phyloP scores from a whole-genome alignment of 1,284 basidiomycete species.

The Neonothopanus nambi region DNA sequence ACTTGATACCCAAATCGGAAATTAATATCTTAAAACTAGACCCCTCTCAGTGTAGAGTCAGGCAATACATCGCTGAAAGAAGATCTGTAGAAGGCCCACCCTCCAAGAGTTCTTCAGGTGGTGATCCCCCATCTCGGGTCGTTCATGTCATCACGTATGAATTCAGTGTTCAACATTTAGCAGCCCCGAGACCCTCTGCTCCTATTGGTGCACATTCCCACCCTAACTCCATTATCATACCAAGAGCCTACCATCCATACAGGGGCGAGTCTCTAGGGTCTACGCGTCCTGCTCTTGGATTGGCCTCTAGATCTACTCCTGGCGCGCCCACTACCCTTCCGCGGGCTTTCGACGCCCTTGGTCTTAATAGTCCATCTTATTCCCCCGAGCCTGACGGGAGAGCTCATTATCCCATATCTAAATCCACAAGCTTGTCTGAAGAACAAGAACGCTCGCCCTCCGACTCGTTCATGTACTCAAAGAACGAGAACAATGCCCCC shows the following conservation, averaged over 20 bases:
- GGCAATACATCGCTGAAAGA: neutral
- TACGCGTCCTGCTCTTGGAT: neutral
- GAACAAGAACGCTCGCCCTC: too few relatives aligned
- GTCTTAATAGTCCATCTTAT: neutral
- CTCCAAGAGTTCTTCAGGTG: neutral
- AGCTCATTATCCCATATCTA: conserved; percentile 3
- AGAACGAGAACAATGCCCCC: too few relatives aligned
- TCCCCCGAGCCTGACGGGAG: neutral
- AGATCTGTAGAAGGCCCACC: neutral
- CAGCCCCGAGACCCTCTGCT: neutral
- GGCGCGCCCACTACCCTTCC: too few relatives aligned
- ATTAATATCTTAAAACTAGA: neutral
- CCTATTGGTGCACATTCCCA: neutral
- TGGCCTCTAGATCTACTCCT: too few relatives aligned
- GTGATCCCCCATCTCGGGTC: neutral
- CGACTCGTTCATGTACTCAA: too few relatives aligned
- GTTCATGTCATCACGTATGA: conserved; percentile 1
- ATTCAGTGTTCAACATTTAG: neutral
- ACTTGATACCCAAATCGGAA: neutral
- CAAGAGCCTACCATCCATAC: neutral
- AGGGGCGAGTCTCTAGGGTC: neutral
- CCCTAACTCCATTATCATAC: neutral
- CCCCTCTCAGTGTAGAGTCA: neutral
- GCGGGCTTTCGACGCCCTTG: neutral
- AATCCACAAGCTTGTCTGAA: neutral